Base-by-base conservation (phyloP, 805 yeast genomes). In the Lipomyces yamadae region DNA sequence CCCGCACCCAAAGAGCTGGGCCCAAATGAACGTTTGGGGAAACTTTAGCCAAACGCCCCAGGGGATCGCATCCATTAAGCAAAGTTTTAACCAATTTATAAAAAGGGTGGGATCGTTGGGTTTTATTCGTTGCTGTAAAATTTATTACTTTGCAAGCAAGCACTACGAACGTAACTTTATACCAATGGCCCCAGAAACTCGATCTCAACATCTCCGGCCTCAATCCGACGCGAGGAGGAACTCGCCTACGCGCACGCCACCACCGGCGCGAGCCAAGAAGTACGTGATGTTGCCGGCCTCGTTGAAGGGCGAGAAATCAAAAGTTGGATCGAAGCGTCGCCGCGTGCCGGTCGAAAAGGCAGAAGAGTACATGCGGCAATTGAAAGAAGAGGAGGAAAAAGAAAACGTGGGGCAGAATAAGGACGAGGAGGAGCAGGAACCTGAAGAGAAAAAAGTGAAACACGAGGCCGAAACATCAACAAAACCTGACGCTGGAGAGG, bases 331-430 rank as follows among this genome's bases (percentile, higher is more conserved):
- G 30, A 34, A 30, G 33, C 37, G 48, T 4, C 60, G 60, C 13
- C 37, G 48, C 50, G 60, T 57, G 11, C 60, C 60, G 10, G 50
- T 57, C 53, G 60, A 59, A 13, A n/a, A 53, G 13, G 57, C 56
- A n/a, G 64, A 56, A 0, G 32, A 61, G 32, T 63, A 59, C 45
- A 18, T 56, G 39, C 60, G 35, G 30, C 45, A 33, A 0, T 32
- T 48, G 35, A 8, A 29, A 6, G 56, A 54, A 15, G 56, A 18
- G 11, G 24, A 34, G 24, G 33, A 56, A 30, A 42, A 56, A 35
- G 61, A 54, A 60, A 61, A 50, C 29, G 34, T 29, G 34, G 34
- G 0, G 15, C 32, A 52, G 55, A n/a, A 52, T 24, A 24, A 5
- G 55, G 11, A 29, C 34, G 60, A 50, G 7, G 32, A 52, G 24